A percentile compares a stretch with the other conserved stretches of the same genome.
Conservation (phyloP, 306 rosid species). For the Herpetospermum pedunculosum region DNA sequence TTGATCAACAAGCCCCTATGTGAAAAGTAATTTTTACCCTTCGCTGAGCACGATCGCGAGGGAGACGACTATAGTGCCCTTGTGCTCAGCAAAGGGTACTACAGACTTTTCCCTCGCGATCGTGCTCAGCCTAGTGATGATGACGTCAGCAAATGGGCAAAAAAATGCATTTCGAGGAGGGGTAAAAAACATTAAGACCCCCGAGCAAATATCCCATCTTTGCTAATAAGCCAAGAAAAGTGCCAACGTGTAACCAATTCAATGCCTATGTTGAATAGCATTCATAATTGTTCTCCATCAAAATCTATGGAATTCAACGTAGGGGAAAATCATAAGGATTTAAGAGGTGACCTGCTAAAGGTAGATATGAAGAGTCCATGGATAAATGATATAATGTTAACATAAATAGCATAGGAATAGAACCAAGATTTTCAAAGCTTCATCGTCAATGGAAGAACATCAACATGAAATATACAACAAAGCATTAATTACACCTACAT, state of each 20-base stretch:
- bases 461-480: background rate
- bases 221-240: background rate
- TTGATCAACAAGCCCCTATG: no score
- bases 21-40: no score
- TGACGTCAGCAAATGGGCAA: no score
- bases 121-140: no score
- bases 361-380: background rate
- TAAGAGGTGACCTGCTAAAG: background rate
- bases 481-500: background rate
- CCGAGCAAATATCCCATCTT: no score
- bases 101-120: no score
- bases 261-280: background rate
- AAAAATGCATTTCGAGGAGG: no score
- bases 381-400: background rate
- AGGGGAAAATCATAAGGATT: background rate
- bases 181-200: no score
- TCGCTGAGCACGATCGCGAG: no score
- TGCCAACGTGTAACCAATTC: background rate
- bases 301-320: background rate
- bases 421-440: background rate
- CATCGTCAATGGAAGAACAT: background rate
- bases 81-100: no score
- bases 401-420: background rate
- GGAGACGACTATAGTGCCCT: no score
- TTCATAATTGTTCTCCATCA: background rate